Conservation (phyloP, 2,329 filamentous ascomycete species). For the Aureobasidium vineae region DNA sequence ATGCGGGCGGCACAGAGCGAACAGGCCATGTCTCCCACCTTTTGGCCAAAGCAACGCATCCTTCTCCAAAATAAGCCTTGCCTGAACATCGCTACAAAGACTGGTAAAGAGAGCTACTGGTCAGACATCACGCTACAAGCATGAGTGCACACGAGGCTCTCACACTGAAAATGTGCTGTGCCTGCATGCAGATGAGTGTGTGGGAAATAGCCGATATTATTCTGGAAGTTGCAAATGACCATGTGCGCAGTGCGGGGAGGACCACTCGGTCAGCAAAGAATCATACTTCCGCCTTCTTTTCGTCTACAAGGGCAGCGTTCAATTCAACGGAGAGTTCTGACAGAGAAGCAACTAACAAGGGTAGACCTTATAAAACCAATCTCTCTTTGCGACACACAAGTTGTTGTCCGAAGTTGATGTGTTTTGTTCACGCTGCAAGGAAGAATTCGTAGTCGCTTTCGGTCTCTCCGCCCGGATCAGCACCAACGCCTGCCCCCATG, state of each 20-base stretch:
- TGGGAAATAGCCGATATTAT: not conserved
- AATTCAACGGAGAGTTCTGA: not conserved
- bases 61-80: constrained; percentile 6
- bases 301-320: not conserved
- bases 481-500: constrained; percentile 18
- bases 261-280: constrained; percentile 20
- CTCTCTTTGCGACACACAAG: not conserved
- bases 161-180: not conserved
- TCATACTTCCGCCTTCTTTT: not conserved
- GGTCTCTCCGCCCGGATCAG: constrained; percentile 27
- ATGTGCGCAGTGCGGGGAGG: constrained; percentile 13
- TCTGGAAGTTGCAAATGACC: not conserved
- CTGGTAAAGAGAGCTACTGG: not conserved
- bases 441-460: constrained; percentile 17
- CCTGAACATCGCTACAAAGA: constrained; percentile 20
- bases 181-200: constrained; percentile 16
- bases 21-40: constrained; percentile 11
- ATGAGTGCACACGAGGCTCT: constrained; percentile 11
- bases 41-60: constrained; percentile 10
- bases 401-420: not conserved
- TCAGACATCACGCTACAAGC: not conserved
- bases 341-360: not conserved
- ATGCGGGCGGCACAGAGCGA: constrained; percentile 22
- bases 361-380: not conserved
- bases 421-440: constrained; percentile 11